Evolutionary conservation across 2,329 filamentous ascomycete species (phyloP).

Genomic region (Tolypocladium inflatum): DNA sequence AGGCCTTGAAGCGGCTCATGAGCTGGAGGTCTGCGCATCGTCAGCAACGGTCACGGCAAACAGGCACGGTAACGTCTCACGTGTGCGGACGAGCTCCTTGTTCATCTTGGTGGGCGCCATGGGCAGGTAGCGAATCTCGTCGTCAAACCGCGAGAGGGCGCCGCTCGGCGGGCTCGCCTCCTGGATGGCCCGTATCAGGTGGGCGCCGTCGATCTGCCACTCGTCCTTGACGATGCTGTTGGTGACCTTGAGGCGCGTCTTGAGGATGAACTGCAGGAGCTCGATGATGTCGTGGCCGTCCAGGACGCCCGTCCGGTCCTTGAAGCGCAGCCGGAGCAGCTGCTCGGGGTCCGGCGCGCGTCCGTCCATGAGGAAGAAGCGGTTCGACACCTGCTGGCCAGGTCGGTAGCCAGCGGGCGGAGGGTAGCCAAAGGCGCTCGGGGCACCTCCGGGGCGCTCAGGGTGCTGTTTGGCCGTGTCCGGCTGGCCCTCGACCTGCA

Average conservation of each 20-base stretch:
- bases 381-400: background rate
- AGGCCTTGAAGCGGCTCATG: constrained; percentile 40
- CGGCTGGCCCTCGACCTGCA: constrained; percentile 17
- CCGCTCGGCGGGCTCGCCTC: constrained; percentile 8
- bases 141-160: constrained; percentile 17
- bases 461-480: background rate
- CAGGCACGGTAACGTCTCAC: constrained; percentile 18
- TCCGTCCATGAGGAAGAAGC: constrained; percentile 5
- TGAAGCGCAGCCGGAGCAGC: constrained; percentile 14
- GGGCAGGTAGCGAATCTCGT: constrained; percentile 30
- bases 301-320: constrained; percentile 14
- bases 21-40: constrained; percentile 32
- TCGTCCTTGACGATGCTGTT: constrained; percentile 21
- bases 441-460: background rate
- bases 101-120: constrained; percentile 32
- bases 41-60: background rate
- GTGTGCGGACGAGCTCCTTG: constrained; percentile 36
- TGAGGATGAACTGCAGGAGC: constrained; percentile 18
- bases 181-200: constrained; percentile 14
- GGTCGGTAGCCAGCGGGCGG: background rate
- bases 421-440: background rate
- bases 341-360: constrained; percentile 5
- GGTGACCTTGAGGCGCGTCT: constrained; percentile 17
- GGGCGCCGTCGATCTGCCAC: constrained; percentile 15
- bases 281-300: constrained; percentile 16